Evolutionary conservation across 228 moss, liverwort and hornwort genomes (phyloP), one percentile per base, ranked within the genome.

Genomic region (Sphagnum fallax): DNA sequence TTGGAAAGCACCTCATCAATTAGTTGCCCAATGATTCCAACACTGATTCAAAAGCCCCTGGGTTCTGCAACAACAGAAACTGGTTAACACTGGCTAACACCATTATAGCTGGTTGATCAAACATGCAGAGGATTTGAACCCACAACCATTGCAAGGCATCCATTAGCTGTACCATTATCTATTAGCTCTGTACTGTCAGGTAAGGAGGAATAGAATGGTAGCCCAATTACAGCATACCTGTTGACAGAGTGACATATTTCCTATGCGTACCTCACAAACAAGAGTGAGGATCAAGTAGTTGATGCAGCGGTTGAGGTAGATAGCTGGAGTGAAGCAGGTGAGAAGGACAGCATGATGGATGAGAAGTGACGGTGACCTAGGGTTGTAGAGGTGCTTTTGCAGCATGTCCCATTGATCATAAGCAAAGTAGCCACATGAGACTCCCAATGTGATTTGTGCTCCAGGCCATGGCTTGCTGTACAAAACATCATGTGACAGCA

Each of bases 331-430:
- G 70, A 97, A 97, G 74, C 96, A 97, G 4, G 87, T 82, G 10
- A 97, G 91, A 63, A 97, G 83, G 49, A 93, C 91, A 6, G 91
- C 86, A 68, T 97, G 96, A 67, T 93, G 93, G 4, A 86, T 69
- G n/a, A 97, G 90, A 55, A 91, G 71, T n/a, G 82, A 82, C 48
- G 96, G 93, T 48, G 83, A 75, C 52, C 76, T 76, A 1, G 91
- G 77, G 52, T 59, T 85, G 69, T 97, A 97, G 48, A 93, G 75
- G 71, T 83, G 73, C 72, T 79, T 83, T 50, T 88, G 87, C 8
- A 97, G 77, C 97, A 97, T 93, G 75, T 97, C 93, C 97, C 85
- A 80, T 55, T 97, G 93, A 78, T 97, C 96, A 77, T 93, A 97
- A 48, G 93, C 91, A 75, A 88, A 93, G 77, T 93, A 97, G 8